Evolutionary conservation across 345 rosid genomes (phyloP), one percentile per base, ranked within the genome.

Genomic region (Arabidopsis suecica): DNA sequence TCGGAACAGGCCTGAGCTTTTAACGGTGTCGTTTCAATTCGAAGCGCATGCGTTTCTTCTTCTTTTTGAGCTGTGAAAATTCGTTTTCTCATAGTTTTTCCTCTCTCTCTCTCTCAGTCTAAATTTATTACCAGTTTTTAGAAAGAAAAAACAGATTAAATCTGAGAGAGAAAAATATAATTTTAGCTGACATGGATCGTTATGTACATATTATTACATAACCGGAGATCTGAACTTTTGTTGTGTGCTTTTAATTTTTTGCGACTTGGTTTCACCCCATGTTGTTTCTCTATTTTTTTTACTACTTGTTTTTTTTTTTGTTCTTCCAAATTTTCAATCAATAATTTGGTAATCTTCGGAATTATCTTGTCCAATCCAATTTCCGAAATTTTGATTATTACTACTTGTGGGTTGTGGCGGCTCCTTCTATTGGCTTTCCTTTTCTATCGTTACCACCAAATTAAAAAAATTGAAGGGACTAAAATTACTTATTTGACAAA

Each of bases 1-100:
- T 72, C 85, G 1, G 90, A 88, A 78, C 83, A 82, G 3, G 89
- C 83, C 5, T 90, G 84, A 87, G 63, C 12, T 53, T 69, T 36
- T 33, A 34, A n/a, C 14, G 65, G 56, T 25, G 76, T 77, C 83
- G 68, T 78, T 66, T 71, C 62, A 40, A 7, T 14, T 32, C 72
- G 68, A 57, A 36, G 68, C 68, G 61, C 66, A 63, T 38, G 62
- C 54, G 66, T 68, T 61, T 34, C 40, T 74, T 56, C 9, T 71
- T 63, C 25, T 37, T 42, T 67, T 67, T 38, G 55, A 56, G 63
- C 51, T 55, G 63, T 40, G 75, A 74, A 53, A 75, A 57, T 30
- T 73, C 56, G 77, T 49, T 49, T 61, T 56, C 11, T 56, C 18
- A 4, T 55, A 47, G 57, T 28, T 53, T 76, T 53, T 32, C 22